Base-by-base conservation (phyloP, 2,329 filamentous ascomycete genomes). In the Exophiala alcalophila region DNA sequence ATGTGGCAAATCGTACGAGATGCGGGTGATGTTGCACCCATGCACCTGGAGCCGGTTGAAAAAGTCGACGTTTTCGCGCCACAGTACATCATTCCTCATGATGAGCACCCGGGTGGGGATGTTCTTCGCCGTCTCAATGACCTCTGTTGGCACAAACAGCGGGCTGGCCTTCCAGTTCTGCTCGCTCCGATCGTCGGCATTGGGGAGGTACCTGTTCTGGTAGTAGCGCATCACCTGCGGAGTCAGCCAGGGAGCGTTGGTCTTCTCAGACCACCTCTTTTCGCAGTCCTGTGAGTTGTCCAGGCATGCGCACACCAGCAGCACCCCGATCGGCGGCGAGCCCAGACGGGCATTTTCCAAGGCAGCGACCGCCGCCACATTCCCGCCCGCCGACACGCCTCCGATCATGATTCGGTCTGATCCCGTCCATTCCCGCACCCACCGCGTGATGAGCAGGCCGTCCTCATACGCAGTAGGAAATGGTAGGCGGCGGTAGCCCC, bases 161-260 rank as follows among this genome's bases (percentile, higher is more conserved):
- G 29, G 29, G n/a, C 29, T 32, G 16, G 29, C 29, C 16, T 19
- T 18, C 29, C 29, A 32, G 9, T 32, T 32, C 4, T 18, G 16
- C 29, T 3, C 12, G 15, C 16, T 19, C 16, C 29, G 10, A n/a
- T 32, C 29, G 3, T 19, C 16, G 10, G 29, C 16, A 3, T 19
- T n/a, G 10, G 6, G 15, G 16, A 32, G 21, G 15, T 19, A 32
- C 1, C 29, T 16, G 16, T 20, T 11, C 29, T 32, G 29, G 16
- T 19, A 32, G 16, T 19, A 32, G 7, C 10, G 29, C 29, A 32
- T 32, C 10, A 19, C 14, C 10, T 10, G 16, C 10, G 29, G 29
- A 19, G 29, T 32, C 16, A 32, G 29, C 29, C 29, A 32, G 16
- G 29, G 29, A 5, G 29, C 29, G 29, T 32, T 19, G 16, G 16